Evolutionary conservation across 106 monocot genomes (phyloP), one percentile per base, ranked within the genome.

Genomic region (Dendrobium officinale): DNA sequence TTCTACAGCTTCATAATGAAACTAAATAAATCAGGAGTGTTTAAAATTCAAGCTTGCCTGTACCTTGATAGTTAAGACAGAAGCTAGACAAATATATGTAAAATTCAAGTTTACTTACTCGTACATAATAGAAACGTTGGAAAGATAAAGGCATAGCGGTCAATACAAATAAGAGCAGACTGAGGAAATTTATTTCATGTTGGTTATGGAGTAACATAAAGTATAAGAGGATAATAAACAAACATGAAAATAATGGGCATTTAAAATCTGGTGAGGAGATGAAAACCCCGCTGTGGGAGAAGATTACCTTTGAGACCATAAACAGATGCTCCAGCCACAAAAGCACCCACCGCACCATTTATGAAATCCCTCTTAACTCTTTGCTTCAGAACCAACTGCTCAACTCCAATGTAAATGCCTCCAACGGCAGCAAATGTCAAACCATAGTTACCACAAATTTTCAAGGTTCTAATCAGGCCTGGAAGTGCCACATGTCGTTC

Each of bases 401-500:
- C 93, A 33, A 95, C 92, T 26, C 99, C 99, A 70, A 93, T 88
- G 88, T 92, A 95, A 55, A 99, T 77, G 26, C 99, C 99, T 67
- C 95, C 95, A 42, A 95, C 81, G 29, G 95, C 91, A 29, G 85
- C 93, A 81, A 95, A 99, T 13, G 95, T 95, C 73, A 89, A 70
- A 40, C 99, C 99, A 51, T 89, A 90, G 80, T 82, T 93, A 9
- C 99, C 93, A 84, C 95, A 95, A 90, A 99, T 82, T 86, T 88
- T 95, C 42, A 93, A 58, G 17, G 99, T 99, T 81, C 99, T 86
- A 33, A 95, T 85, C 18, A 99, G 79, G 0, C 94, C 98, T 2
- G 98, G 98, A 64, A 98, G 88, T 31, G 98, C 92, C 3, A 98
- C 88, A 51, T 85, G 87, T 77, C 98, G 88, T 81, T 98, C 98